These are phyloP conservation scores for Suhomyces sp. DNA, from an alignment of 805 yeast species.

Conservation along the genomic window DNA sequence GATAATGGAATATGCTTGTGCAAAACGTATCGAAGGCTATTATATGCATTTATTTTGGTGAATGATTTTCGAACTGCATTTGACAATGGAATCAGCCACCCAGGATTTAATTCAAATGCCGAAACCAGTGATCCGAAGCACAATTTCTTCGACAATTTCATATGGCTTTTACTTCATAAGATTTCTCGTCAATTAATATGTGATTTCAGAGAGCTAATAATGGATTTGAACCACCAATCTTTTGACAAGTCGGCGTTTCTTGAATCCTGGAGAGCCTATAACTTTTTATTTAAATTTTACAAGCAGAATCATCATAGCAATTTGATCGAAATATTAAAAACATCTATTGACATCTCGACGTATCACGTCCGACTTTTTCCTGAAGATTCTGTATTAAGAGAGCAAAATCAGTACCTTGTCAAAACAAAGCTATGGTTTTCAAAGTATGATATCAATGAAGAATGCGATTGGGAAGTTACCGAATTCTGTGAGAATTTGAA, in stretches of 20 bases:
- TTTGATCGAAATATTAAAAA: conserved; percentile 12
- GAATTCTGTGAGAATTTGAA: background rate
- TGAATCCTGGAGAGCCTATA: conserved; percentile 13
- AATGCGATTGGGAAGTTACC: background rate
- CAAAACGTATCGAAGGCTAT: background rate
- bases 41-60: conserved; percentile 20
- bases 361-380: conserved; percentile 11
- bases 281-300: conserved; percentile 18
- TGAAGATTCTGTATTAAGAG: background rate
- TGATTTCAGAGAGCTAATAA: conserved; percentile 8
- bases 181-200: conserved; percentile 11
- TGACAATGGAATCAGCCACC: conserved; percentile 17
- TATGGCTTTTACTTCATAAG: conserved; percentile 20
- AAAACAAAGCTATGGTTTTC: background rate
- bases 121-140: background rate
- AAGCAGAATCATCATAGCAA: conserved; percentile 17
- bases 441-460: background rate
- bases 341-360: conserved; percentile 14
- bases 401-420: background rate
- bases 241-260: background rate
- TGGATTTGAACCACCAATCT: background rate
- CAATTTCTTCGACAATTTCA: conserved; percentile 14
- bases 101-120: conserved; percentile 22
- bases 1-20: background rate
- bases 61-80: conserved; percentile 12